Percentiles rank a stretch among this genome's conserved stretches.
phyloP scores from a whole-genome alignment of 495 filamentous ascomycete genomes.

The Glarea lozoyensis region DNA sequence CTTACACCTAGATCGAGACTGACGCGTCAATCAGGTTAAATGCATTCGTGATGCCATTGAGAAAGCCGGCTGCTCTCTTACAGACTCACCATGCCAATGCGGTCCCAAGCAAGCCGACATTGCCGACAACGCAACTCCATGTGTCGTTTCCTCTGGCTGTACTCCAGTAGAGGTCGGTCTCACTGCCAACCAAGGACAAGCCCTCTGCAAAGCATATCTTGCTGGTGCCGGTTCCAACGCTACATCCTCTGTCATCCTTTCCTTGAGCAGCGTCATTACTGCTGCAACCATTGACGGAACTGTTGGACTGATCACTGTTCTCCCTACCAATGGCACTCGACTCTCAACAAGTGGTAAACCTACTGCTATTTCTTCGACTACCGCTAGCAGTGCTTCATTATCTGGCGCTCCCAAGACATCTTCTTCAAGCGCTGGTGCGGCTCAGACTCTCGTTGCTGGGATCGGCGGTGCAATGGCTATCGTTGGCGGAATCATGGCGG shows the following conservation, averaged over 20 bases:
- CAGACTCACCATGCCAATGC: slow-evolving; percentile 15
- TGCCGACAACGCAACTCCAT: slow-evolving; percentile 6
- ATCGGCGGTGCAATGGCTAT: slow-evolving; percentile 21
- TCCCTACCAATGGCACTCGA: background rate
- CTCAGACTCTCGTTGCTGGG: slow-evolving; percentile 11
- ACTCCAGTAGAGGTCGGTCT: slow-evolving; percentile 7
- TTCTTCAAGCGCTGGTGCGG: slow-evolving; percentile 10
- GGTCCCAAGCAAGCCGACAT: slow-evolving; percentile 3
- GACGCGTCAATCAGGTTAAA: no score
- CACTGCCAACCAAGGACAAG: slow-evolving; percentile 12
- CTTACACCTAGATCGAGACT: no score
- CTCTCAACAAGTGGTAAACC: background rate
- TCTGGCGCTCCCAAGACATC: background rate
- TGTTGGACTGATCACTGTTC: no score
- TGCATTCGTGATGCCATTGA: slow-evolving; percentile 23
- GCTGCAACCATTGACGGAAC: background rate
- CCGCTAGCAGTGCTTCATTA: slow-evolving; percentile 1
- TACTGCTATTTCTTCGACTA: background rate
- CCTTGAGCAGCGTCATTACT: background rate
- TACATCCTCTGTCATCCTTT: background rate
- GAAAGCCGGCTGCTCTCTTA: slow-evolving; percentile 5
- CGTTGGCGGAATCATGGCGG: slow-evolving; percentile 18
- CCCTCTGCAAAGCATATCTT: slow-evolving; percentile 21
- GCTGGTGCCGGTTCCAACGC: slow-evolving; percentile 4
- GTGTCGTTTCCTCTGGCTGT: slow-evolving; percentile 19